Evolutionary conservation across 768 basidiomycete genomes (phyloP), one percentile per base, ranked within the genome.

Genomic region (Trametes elegans): DNA sequence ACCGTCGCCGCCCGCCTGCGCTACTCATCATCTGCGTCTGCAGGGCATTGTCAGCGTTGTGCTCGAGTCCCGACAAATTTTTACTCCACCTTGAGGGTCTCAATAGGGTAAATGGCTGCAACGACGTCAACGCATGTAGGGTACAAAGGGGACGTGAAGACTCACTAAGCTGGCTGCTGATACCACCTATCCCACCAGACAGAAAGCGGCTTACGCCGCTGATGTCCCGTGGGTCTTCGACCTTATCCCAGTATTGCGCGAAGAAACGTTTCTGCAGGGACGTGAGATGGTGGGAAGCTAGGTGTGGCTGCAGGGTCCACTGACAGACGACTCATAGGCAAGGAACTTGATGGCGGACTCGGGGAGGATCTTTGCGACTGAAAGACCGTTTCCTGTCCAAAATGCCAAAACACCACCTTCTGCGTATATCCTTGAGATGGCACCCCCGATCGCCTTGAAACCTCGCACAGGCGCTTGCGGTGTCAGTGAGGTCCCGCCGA

Each of bases 311-410:
- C 29, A 60, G 47, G 45, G 46, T 29, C 45, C 28, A 64, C 88
- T 71, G 63, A 94, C 93, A 50, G 93, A 86, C 53, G 91, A 88
- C 72, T 98, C 97, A 70, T 98, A 98, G 3, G 90, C 71, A 62
- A 95, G 85, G 76, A 99, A 98, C 72, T 98, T 98, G 79, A 98
- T 97, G 24, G 97, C 97, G 42, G 93, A 98, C 76, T 98, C 96
- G 5, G 95, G 95, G 59, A 98, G 90, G 59, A 98, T 97, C 76
- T 98, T 98, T 48, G 84, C 80, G 24, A 98, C 89, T 43, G 95
- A 98, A 49, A 99, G 76, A 31, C 87, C 88, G 66, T 93, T 97
- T 6, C 97, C 97, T n/a, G 94, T 93, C 96, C 97, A 99, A 70
- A 98, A 99, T 3, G 87, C 90, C 46, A 86, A 77, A 14, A 97